phyloP scores from a whole-genome alignment of 2,329 filamentous ascomycete genomes.

The Paracorniculantispora psalliotae region DNA sequence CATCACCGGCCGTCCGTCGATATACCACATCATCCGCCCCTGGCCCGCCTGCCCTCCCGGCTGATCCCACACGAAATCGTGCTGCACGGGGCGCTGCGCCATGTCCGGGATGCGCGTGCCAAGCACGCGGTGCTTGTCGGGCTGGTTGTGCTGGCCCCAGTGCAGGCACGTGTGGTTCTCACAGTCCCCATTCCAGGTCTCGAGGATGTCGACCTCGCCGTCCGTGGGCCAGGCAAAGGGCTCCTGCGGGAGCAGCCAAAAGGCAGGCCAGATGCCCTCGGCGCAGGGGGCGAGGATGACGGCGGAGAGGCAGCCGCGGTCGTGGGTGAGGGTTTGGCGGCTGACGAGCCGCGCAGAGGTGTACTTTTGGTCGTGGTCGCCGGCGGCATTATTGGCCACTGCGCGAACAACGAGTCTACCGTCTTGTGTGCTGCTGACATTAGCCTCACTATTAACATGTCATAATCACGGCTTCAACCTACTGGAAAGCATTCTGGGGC shows the following conservation, averaged over 20 bases:
- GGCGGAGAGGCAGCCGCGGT: slow-evolving; percentile 48
- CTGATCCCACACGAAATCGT: slow-evolving; percentile 53
- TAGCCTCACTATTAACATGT: too few species aligned
- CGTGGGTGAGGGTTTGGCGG: slow-evolving; percentile 44
- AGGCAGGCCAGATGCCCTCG: slow-evolving; percentile 55
- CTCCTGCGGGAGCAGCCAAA: slow-evolving; percentile 55
- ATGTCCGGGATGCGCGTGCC: slow-evolving; percentile 47
- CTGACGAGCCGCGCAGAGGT: slow-evolving; percentile 53
- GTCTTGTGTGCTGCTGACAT: slow-evolving; percentile 35
- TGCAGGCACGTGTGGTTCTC: slow-evolving; percentile 55
- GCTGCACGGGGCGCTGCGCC: slow-evolving; percentile 41
- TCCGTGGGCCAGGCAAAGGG: slow-evolving; percentile 56
- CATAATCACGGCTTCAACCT: slow-evolving; percentile 14
- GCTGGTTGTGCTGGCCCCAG: slow-evolving; percentile 53
- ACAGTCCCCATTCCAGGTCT: slow-evolving; percentile 55
- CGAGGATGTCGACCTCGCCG: slow-evolving; percentile 56
- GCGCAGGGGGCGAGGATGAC: slow-evolving; percentile 49
- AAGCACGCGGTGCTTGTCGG: slow-evolving; percentile 51
- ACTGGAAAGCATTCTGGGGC: slow-evolving; percentile 49
- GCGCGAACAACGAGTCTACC: slow-evolving; percentile 49
- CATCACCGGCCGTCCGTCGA: slow-evolving; percentile 54
- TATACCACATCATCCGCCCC: slow-evolving; percentile 53
- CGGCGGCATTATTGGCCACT: slow-evolving; percentile 33
- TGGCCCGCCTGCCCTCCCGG: slow-evolving; percentile 37
- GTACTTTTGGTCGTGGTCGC: slow-evolving; percentile 35